These are phyloP conservation scores for Dactylonectria macrodidyma DNA, from an alignment of 2,329 filamentous ascomycete genomes.

Conservation along the genomic window DNA sequence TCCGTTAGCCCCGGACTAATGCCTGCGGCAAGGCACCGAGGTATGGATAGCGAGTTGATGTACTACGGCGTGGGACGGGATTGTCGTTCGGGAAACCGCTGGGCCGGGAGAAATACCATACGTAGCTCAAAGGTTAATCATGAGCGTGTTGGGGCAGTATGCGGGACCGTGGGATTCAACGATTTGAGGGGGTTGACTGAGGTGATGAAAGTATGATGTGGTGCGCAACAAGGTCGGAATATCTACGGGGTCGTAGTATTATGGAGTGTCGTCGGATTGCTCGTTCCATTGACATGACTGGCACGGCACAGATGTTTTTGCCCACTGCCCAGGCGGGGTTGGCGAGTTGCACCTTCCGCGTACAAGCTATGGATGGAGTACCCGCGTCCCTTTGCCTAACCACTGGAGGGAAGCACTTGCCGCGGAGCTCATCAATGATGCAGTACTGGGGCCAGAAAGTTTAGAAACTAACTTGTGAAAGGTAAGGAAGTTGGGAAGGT, in stretches of 20 bases:
- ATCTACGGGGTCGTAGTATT: not conserved
- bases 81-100: conserved; percentile 5
- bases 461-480: not conserved
- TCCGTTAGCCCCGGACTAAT: conserved; percentile 20
- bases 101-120: not conserved
- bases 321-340: not conserved
- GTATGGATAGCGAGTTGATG: conserved; percentile 12
- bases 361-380: not conserved
- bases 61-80: conserved; percentile 1
- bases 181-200: not conserved
- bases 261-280: not conserved
- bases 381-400: not conserved
- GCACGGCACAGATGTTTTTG: not conserved
- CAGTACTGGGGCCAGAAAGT: no score
- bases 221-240: not conserved
- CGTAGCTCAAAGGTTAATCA: not conserved
- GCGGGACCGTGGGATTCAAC: not conserved
- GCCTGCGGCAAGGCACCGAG: conserved; percentile 14
- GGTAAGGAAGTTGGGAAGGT: not conserved
- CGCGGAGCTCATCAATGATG: not conserved
- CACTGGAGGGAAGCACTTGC: not conserved
- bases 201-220: conserved; percentile 2
- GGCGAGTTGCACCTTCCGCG: not conserved
- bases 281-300: not conserved
- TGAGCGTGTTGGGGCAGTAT: not conserved